phyloP scores from a whole-genome alignment of 1,139 yeast genomes.

The Candida glucosophila region DNA sequence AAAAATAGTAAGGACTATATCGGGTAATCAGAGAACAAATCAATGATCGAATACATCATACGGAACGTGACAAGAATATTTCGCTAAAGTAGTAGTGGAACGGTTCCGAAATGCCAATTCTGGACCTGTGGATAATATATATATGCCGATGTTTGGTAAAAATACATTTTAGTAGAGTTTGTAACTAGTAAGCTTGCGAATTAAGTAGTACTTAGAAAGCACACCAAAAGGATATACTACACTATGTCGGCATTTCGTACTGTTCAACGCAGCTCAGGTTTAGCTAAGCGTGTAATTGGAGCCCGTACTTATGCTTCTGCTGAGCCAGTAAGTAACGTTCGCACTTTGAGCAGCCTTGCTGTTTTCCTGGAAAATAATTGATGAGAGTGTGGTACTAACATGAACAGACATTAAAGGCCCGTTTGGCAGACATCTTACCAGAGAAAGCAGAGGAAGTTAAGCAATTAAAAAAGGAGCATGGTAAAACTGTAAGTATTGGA shows the following conservation, averaged over 20 bases:
- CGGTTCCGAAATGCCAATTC: no score
- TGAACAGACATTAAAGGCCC: slow-evolving; percentile 64
- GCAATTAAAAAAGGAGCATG: slow-evolving; percentile 81
- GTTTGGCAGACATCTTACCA: slow-evolving; percentile 89
- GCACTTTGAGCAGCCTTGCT: not conserved
- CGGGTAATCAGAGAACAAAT: slow-evolving; percentile 1
- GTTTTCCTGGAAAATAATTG: not conserved
- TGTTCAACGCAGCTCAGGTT: slow-evolving; percentile 25
- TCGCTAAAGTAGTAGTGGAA: no score
- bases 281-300: slow-evolving; percentile 30
- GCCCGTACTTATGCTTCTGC: slow-evolving; percentile 43
- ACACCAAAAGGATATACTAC: not conserved
- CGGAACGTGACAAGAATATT: no score
- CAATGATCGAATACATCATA: no score
- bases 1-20: not conserved
- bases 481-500: slow-evolving; percentile 67
- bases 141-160: slow-evolving; percentile 1
- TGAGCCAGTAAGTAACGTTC: slow-evolving; percentile 37
- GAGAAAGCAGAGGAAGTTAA: slow-evolving; percentile 88
- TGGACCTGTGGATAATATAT: no score
- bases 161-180: slow-evolving; percentile 2
- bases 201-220: not conserved
- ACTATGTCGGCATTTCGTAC: slow-evolving; percentile 33
- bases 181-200: no score
- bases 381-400: slow-evolving; percentile 2